phyloP scores from a whole-genome alignment of 2,329 filamentous ascomycete species.

The Penicillium aurantiogriseum region DNA sequence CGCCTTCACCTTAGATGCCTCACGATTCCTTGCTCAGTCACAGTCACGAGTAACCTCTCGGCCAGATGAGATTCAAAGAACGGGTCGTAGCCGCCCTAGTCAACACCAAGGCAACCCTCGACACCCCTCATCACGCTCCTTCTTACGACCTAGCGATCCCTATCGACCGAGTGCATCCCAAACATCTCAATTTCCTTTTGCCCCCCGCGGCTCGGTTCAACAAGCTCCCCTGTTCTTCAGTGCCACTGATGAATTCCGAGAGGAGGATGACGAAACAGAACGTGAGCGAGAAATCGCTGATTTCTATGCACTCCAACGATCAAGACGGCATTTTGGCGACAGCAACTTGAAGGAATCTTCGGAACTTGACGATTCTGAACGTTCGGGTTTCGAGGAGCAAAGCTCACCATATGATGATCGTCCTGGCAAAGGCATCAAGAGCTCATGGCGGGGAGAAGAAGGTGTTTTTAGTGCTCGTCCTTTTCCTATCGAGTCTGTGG shows the following conservation, averaged over 20 bases:
- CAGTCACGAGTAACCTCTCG: slow-evolving; percentile 84
- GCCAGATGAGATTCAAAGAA: slow-evolving; percentile 51
- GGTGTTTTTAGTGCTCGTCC: slow-evolving; percentile 41
- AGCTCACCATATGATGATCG: slow-evolving; percentile 39
- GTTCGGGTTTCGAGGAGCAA: slow-evolving; percentile 55
- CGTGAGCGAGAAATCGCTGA: slow-evolving; percentile 90
- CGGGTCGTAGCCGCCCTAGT: slow-evolving; percentile 49
- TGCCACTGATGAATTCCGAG: slow-evolving; percentile 81
- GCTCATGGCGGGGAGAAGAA: slow-evolving; percentile 56
- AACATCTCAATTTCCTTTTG: slow-evolving; percentile 73
- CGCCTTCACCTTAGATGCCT: slow-evolving; percentile 71
- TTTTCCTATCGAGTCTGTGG: slow-evolving; percentile 34
- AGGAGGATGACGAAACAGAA: slow-evolving; percentile 91
- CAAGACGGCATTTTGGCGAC: slow-evolving; percentile 80
- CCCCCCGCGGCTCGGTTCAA: slow-evolving; percentile 70
- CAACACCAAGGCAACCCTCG: slow-evolving; percentile 48
- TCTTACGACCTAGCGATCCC: slow-evolving; percentile 65
- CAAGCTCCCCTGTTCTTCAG: slow-evolving; percentile 95
- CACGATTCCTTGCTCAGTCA: slow-evolving; percentile 92
- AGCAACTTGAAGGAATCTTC: slow-evolving; percentile 82
- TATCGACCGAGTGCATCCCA: slow-evolving; percentile 73
- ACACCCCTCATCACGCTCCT: slow-evolving; percentile 50
- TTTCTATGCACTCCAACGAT: slow-evolving; percentile 85
- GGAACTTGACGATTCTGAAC: slow-evolving; percentile 70
- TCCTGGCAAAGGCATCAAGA: slow-evolving; percentile 53